phyloP scores from a whole-genome alignment of 2,329 filamentous ascomycete species.

The Trichophaea hybrida region DNA sequence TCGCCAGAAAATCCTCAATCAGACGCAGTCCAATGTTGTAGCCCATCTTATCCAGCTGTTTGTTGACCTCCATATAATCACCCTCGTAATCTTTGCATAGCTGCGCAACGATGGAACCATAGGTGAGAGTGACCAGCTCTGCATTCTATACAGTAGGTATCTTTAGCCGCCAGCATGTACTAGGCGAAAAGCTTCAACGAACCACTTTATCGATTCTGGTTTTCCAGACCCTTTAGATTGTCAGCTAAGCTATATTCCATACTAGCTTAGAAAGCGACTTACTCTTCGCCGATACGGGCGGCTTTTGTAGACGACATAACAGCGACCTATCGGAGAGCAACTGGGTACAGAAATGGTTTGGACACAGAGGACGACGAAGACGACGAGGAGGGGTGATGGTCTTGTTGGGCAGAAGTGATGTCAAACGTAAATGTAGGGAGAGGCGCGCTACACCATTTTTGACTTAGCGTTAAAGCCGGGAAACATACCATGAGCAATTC shows the following conservation, averaged over 20 bases:
- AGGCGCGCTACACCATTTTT: too few species aligned
- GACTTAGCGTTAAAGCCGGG: too few species aligned
- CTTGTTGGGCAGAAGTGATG: too few species aligned
- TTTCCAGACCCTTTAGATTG: constrained; percentile 26
- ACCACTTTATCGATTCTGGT: constrained; percentile 28
- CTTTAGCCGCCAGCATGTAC: constrained; percentile 2
- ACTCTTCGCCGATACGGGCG: constrained; percentile 61
- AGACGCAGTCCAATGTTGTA: constrained; percentile 94
- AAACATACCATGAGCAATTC: background rate
- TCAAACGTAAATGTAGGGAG: too few species aligned
- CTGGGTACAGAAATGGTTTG: background rate
- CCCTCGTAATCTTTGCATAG: constrained; percentile 91
- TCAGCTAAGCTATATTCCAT: constrained; percentile 9
- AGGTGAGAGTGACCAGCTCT: constrained; percentile 91
- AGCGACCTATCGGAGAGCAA: background rate
- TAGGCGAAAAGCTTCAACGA: constrained; percentile 10
- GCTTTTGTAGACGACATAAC: constrained; percentile 49
- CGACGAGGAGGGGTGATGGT: too few species aligned
- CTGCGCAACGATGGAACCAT: constrained; percentile 92
- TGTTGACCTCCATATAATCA: constrained; percentile 91
- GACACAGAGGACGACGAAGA: too few species aligned
- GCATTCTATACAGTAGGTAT: constrained; percentile 39
- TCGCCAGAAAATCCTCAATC: constrained; percentile 95
- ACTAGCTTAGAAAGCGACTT: constrained; percentile 31
- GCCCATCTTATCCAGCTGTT: constrained; percentile 96